Percentiles rank a stretch among this genome's conserved stretches.
Evolutionary conservation across 2,329 filamentous ascomycete genomes (phyloP).

Genomic region (Endocalyx cinctus): DNA sequence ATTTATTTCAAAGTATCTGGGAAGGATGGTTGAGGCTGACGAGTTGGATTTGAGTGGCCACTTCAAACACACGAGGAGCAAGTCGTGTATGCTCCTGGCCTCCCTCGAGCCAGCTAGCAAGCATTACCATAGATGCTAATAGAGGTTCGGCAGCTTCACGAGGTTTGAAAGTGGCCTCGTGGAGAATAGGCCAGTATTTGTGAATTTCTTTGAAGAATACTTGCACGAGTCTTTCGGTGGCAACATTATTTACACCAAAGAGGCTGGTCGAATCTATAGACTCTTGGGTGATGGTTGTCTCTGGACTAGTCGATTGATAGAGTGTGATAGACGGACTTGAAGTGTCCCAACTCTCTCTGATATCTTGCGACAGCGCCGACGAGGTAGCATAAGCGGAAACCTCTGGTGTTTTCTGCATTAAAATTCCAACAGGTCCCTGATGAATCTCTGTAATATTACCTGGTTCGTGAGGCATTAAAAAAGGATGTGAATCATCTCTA

Average conservation of each 20-base stretch:
- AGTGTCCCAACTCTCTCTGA: no score
- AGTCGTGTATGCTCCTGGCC: conserved; percentile 14
- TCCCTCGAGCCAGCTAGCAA: conserved; percentile 18
- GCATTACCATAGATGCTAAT: conserved; percentile 14
- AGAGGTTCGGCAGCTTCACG: conserved; percentile 9
- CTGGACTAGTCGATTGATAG: conserved; percentile 1
- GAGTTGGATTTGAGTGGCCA: conserved; percentile 13
- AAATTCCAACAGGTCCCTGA: no score
- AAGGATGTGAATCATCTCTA: no score
- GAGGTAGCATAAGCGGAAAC: no score
- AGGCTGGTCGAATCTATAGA: conserved; percentile 5
- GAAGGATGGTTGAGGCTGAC: conserved; percentile 4
- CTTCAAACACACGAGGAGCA: conserved; percentile 13
- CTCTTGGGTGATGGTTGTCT: neutral
- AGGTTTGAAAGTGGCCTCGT: conserved; percentile 10
- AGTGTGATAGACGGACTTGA: no score
- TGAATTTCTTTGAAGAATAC: conserved; percentile 16
- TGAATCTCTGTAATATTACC: no score
- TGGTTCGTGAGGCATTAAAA: no score
- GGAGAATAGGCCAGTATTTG: conserved; percentile 17
- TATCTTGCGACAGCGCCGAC: no score
- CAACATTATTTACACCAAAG: conserved; percentile 1
- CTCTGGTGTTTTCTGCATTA: no score
- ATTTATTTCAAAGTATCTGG: conserved; percentile 6
- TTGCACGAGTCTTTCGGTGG: conserved; percentile 8